phyloP scores from a whole-genome alignment of 192 early-diverging fungal species.

The Coemansia erecta region DNA sequence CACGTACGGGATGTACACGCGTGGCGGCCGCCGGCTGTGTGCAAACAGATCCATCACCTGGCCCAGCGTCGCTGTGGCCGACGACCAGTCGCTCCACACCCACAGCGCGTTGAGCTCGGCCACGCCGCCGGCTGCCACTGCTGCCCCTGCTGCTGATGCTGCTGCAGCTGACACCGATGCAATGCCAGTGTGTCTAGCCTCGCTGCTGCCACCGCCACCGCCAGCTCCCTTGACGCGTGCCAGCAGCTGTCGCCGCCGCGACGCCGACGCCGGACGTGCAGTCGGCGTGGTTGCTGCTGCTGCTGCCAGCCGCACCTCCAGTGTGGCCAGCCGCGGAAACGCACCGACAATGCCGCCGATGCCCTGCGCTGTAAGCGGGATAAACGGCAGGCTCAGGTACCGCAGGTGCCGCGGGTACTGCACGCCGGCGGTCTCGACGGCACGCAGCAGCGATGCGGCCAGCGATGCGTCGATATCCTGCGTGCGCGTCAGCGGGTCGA shows the following conservation, averaged over 20 bases:
- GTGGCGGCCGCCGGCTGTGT: slow-evolving; percentile 26
- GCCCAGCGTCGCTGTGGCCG: slow-evolving; percentile 41
- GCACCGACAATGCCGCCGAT: slow-evolving; percentile 41
- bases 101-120: slow-evolving; percentile 45
- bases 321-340: slow-evolving; percentile 37
- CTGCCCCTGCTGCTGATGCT: not conserved
- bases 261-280: slow-evolving; percentile 10
- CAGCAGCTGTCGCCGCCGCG: slow-evolving; percentile 47
- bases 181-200: not conserved
- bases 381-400: slow-evolving; percentile 53
- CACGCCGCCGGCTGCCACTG: slow-evolving; percentile 15
- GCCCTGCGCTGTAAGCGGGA: slow-evolving; percentile 41
- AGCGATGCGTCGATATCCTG: slow-evolving; percentile 50
- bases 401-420: slow-evolving; percentile 43
- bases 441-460: slow-evolving; percentile 34
- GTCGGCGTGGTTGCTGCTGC: slow-evolving; percentile 3
- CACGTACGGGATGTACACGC: slow-evolving; percentile 47
- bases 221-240: slow-evolving; percentile 34
- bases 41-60: slow-evolving; percentile 44
- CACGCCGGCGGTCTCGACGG: slow-evolving; percentile 14
- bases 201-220: not conserved
- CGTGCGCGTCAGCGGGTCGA: slow-evolving; percentile 44
- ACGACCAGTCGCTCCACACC: slow-evolving; percentile 52
- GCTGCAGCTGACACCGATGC: not conserved
- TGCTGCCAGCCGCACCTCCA: slow-evolving; percentile 47